Evolutionary conservation across 2,329 filamentous ascomycete species (phyloP), one percentile per base, ranked within the genome.

Genomic region (Cordyceps farinosa): DNA sequence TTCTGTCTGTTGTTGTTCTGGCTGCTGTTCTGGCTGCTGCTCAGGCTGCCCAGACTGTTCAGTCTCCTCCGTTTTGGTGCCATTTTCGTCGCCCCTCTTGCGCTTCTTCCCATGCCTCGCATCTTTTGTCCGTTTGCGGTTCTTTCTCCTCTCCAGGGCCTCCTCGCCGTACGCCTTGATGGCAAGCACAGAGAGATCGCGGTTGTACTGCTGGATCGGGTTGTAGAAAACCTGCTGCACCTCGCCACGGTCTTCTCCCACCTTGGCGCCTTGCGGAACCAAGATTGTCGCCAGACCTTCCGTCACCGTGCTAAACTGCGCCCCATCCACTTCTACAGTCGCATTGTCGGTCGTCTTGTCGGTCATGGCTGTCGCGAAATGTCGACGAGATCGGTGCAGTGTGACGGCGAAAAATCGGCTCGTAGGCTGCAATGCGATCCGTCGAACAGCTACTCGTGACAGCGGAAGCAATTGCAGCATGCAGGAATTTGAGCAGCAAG

Each of bases 131-230:
- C 59, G 45, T 15, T 47, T 52, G 36, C 52, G 52, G 50, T 15
- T 38, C 34, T 75, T 76, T 64, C 77, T 79, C 69, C 76, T 79
- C 40, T 82, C 77, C 22, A 87, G 68, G 42, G 69, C 72, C 38
- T 91, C 87, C 68, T 95, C 87, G 1, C 91, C 91, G 74, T 94
- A 97, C 0, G 90, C 90, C 71, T 91, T 91, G 75, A 99, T 97
- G 1, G 92, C 92, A 15, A 99, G 83, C 32, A 97, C 91, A 65
- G 92, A 97, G 67, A 99, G 78, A 73, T 99, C 95, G 53, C 96
- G 90, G 76, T 99, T 99, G 82, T 98, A 99, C 74, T 99, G 95
- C 74, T 99, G 95, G 61, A 99, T 97, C 0, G 95, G 94, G 70
- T 99, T 99, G 83, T 99, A 99, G 73, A 99, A 99, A 62, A 99